Percentiles rank a stretch among this genome's conserved stretches.
Conservation (phyloP, 2,329 filamentous ascomycete genomes). For the Alternaria hordeiaustralica region DNA sequence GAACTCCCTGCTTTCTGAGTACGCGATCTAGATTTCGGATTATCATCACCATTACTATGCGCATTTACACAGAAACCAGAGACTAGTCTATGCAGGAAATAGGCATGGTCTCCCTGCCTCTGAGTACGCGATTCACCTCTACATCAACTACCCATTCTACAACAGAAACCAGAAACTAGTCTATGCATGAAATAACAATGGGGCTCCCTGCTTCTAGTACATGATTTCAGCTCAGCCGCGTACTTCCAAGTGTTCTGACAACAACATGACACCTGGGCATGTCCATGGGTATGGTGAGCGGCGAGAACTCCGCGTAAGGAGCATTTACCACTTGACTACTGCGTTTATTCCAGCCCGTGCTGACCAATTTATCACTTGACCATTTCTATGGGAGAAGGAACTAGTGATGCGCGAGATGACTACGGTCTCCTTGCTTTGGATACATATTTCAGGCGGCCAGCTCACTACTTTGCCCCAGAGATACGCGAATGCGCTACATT, state of each 20-base stretch:
- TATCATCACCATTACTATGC: neutral
- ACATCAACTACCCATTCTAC: no score
- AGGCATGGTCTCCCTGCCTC: neutral
- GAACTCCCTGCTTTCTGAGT: neutral
- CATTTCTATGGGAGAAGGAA: neutral
- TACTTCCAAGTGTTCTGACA: neutral
- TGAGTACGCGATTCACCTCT: neutral
- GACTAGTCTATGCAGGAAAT: neutral
- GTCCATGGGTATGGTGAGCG: neutral
- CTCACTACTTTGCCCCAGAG: neutral
- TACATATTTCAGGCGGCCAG: neutral
- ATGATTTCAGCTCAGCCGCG: neutral
- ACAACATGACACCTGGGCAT: neutral
- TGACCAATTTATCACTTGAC: neutral
- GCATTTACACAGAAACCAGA: neutral
- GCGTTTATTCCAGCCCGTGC: neutral
- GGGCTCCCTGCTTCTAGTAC: neutral
- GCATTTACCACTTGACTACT: neutral
- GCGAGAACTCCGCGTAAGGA: neutral
- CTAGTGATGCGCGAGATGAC: neutral
- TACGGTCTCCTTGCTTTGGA: neutral
- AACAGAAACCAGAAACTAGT: neutral
- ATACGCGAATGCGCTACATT: neutral
- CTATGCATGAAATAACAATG: neutral
- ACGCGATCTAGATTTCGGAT: neutral